Base-by-base conservation (phyloP, 805 yeast species). In the Ogataea glucozyma region DNA sequence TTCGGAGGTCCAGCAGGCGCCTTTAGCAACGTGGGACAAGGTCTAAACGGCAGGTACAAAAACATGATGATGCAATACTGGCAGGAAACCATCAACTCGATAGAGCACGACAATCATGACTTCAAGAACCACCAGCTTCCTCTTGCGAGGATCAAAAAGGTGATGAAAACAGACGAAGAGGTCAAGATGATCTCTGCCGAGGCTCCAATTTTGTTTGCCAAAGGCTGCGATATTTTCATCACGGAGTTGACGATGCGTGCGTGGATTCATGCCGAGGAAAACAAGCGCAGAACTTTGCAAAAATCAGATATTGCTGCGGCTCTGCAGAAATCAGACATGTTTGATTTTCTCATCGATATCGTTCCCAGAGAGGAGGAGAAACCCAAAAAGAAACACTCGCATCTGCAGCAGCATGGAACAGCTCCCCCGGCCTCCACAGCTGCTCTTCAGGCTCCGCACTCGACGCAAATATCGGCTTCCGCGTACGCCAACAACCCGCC, bases 181-280 rank as follows among this genome's bases (percentile, higher is more conserved):
- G 98, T 93, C 29, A 79, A 89, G 51, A 93, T 93, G 99, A 93
- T 93, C 44, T 81, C 93, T 50, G 98, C 99, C 2, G 99, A 93
- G 67, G 98, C 98, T 1, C 99, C 99, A 2, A 89, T 93, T 24
- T 67, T 93, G 47, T 93, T 93, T 69, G 98, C 99, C 35, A 93
- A 93, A 64, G 98, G 98, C 1, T 93, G 99, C 66, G 99, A 93
- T 62, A 83, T 93, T 26, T 93, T 93, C 66, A 91, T 93, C 54
- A 90, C 99, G 1, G 99, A 93, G 63, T 71, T 93, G 42, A 90
- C 99, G 11, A 90, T 93, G 97, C 75, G 99, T 45, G 97, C 99
- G 6, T 93, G 99, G 99, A 88, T 93, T 48, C 97, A 90, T 57
- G 97, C 98, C 3, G 98, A 93, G 64, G 97, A 88, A 58, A 88